A percentile compares a stretch with the other conserved stretches of the same genome.
These are phyloP conservation scores for Fusarium nanum DNA, from an alignment of 2,329 filamentous ascomycete genomes.

Conservation along the genomic window DNA sequence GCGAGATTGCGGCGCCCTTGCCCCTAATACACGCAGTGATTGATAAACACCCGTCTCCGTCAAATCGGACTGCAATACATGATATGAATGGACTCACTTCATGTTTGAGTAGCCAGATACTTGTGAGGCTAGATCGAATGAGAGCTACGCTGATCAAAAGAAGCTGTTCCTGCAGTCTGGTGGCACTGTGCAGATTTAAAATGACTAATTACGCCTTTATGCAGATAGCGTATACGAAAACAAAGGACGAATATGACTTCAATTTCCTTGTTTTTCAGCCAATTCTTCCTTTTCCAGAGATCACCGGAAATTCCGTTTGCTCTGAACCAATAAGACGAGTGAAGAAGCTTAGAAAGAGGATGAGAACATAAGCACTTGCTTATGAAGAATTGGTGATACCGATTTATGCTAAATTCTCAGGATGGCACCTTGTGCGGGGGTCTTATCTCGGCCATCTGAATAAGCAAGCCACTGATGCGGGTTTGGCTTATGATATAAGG, in stretches of 20 bases:
- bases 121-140: background rate
- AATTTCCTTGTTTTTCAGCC: background rate
- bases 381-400: conserved; percentile 6
- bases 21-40: no score
- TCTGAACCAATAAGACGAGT: background rate
- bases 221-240: background rate
- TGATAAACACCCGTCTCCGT: no score
- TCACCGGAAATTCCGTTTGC: background rate
- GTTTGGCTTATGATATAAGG: background rate
- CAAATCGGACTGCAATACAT: no score
- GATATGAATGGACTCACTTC: no score
- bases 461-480: background rate
- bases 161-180: background rate
- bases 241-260: background rate
- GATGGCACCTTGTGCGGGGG: background rate
- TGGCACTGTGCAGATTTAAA: background rate
- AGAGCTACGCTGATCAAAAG: background rate
- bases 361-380: conserved; percentile 15
- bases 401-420: background rate
- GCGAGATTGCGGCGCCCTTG: no score
- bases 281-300: background rate
- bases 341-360: background rate
- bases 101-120: no score
- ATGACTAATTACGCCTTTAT: background rate
- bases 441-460: background rate